phyloP scores from a whole-genome alignment of 768 basidiomycete genomes.

The Termitomyces sp. region DNA sequence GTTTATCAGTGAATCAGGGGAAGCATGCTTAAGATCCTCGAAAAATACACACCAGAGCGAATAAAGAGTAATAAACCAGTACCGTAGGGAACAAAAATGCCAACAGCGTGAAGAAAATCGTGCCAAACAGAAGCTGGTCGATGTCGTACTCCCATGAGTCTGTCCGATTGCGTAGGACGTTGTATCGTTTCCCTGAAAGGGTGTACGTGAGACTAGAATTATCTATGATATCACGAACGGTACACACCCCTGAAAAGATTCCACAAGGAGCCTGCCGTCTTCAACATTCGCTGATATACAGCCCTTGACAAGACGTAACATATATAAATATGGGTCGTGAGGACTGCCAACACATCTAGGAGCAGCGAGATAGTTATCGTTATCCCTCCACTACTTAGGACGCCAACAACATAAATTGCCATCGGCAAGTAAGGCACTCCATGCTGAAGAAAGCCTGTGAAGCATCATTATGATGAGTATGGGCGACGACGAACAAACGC shows the following conservation, averaged over 20 bases:
- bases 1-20: not conserved
- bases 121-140: conserved; percentile 94
- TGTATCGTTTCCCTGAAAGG: conserved; percentile 79
- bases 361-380: conserved; percentile 66
- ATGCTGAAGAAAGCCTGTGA: conserved; percentile 21
- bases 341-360: conserved; percentile 60
- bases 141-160: conserved; percentile 91
- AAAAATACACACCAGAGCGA: conserved; percentile 52
- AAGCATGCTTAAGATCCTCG: conserved; percentile 58
- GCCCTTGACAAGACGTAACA: conserved; percentile 62
- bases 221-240: not conserved
- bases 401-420: conserved; percentile 32
- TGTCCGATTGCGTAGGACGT: conserved; percentile 80
- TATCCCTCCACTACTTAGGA: conserved; percentile 42
- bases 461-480: not conserved
- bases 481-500: conserved; percentile 23
- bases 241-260: conserved; percentile 81
- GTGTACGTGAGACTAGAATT: not conserved
- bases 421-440: conserved; percentile 25
- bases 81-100: conserved; percentile 83
- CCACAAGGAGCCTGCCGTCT: conserved; percentile 67
- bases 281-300: conserved; percentile 60
- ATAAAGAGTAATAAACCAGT: conserved; percentile 80
- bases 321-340: conserved; percentile 70
- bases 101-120: conserved; percentile 68